A percentile compares a stretch with the other conserved stretches of the same genome.
Conservation (phyloP, 768 basidiomycete genomes). For the Suillus sp. region DNA sequence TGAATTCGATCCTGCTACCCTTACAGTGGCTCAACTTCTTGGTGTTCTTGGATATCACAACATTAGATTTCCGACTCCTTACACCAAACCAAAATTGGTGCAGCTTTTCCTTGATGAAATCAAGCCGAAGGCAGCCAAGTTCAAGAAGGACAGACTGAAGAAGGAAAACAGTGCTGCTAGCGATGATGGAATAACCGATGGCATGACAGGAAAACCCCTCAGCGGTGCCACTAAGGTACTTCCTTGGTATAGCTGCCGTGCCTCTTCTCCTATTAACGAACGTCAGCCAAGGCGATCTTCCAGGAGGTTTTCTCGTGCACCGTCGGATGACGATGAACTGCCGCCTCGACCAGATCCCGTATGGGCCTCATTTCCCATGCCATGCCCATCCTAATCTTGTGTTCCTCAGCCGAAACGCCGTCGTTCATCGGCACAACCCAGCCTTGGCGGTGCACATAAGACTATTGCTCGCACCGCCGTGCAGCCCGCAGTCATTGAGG, state of each 20-base stretch:
- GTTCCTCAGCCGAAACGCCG: conserved; percentile 69
- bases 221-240: conserved; percentile 49
- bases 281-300: conserved; percentile 56
- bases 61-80: conserved; percentile 69
- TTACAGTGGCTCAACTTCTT: conserved; percentile 81
- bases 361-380: conserved; percentile 25
- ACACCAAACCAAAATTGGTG: conserved; percentile 77
- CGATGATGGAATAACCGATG: conserved; percentile 82
- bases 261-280: conserved; percentile 14
- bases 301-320: conserved; percentile 62
- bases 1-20: conserved; percentile 69
- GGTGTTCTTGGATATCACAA: conserved; percentile 80
- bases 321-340: conserved; percentile 44
- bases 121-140: conserved; percentile 54
- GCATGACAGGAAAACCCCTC: conserved; percentile 75
- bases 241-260: conserved; percentile 5
- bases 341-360: conserved; percentile 59
- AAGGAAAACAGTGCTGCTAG: conserved; percentile 72
- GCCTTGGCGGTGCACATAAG: conserved; percentile 52
- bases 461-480: conserved; percentile 33
- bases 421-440: conserved; percentile 78
- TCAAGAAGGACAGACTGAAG: conserved; percentile 65
- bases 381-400: conserved; percentile 18
- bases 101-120: conserved; percentile 79
- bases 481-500: conserved; percentile 58